Evolutionary conservation across 768 basidiomycete species (phyloP), one percentile per base, ranked within the genome.

Genomic region (Suillus variegatus): DNA sequence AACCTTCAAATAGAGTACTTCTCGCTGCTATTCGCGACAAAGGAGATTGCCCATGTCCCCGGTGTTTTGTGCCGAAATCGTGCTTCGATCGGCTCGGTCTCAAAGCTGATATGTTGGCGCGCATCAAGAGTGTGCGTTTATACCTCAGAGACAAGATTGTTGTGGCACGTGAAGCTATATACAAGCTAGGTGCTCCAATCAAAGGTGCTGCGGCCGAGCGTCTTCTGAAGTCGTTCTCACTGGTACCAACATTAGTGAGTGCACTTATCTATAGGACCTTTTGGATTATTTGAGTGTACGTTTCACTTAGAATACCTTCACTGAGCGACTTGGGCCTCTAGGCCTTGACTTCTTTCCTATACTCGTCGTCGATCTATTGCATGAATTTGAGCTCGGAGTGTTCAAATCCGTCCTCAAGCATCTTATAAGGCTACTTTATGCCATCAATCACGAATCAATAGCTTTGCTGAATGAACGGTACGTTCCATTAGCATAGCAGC

Each of bases 371-470:
- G 80, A 84, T 63, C 62, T 82, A n/a, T 43, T 84, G 70, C 82
- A 82, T 63, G 79, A 82, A 56, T 67, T 79, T 41, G 80, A 82
- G 60, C 71, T 81, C 0, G 79, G 81, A 0, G 76, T 78, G 0
- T 82, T 79, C 74, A 80, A 81, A 55, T 43, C 65, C 0, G 22
- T 81, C 0, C 72, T 82, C 35, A 72, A 69, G 1, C 81, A 83
- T 40, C 64, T 82, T 0, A 64, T 82, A 2, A 71, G 72, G 0
- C 73, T 82, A 1, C 61, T 82, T 0, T n/a, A 73, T 38, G 55
- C 70, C 0, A 41, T 65, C 6, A 69, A 66, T 14, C 57, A 32
- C 1, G 43, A 57, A 7, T 20, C 62, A 1, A 58, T 79, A 10
- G 41, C 68, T 3, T 49, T 70, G 18, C 58, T 79, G 9, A 72